A percentile compares a stretch with the other conserved stretches of the same genome.
phyloP scores from a whole-genome alignment of 2,329 filamentous ascomycete species.

The Fusarium sp. region DNA sequence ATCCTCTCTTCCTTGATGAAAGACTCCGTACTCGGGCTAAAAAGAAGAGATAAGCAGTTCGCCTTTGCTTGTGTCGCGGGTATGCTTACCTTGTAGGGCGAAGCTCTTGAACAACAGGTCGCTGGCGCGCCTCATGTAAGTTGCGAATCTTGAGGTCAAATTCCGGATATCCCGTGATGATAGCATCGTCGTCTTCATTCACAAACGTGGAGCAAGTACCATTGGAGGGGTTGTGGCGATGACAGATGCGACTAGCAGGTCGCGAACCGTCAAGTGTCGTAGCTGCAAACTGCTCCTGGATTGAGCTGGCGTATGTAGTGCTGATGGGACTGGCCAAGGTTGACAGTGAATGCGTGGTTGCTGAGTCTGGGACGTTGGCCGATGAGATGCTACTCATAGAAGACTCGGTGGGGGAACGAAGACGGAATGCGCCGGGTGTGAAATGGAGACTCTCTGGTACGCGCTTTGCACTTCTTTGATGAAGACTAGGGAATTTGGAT shows the following conservation, averaged over 20 bases:
- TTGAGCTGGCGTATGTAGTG: slow-evolving; percentile 55
- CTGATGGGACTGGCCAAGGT: slow-evolving; percentile 57
- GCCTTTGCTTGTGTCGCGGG: no score
- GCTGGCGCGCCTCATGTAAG: slow-evolving; percentile 24
- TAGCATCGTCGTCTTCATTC: slow-evolving; percentile 54
- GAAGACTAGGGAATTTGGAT: slow-evolving; percentile 41
- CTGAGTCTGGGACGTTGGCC: slow-evolving; percentile 57
- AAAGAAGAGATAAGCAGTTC: slow-evolving; percentile 12
- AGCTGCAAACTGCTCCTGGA: slow-evolving; percentile 53
- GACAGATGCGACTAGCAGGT: slow-evolving; percentile 50
- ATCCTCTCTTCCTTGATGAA: slow-evolving; percentile 43
- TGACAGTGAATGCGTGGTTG: slow-evolving; percentile 56
- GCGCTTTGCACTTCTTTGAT: slow-evolving; percentile 35
- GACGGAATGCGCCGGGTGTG: slow-evolving; percentile 47
- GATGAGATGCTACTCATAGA: slow-evolving; percentile 59
- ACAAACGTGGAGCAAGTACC: slow-evolving; percentile 59
- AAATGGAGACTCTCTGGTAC: slow-evolving; percentile 54
- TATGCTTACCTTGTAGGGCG: slow-evolving; percentile 31
- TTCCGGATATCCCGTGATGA: slow-evolving; percentile 50
- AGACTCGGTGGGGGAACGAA: slow-evolving; percentile 57
- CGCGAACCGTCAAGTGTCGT: slow-evolving; percentile 47
- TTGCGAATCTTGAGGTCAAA: slow-evolving; percentile 47
- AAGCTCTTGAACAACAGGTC: slow-evolving; percentile 20
- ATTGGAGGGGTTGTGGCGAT: slow-evolving; percentile 54
- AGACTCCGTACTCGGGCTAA: slow-evolving; percentile 40